Conservation (phyloP, 805 yeast genomes). For the Kregervanrija pseudodelftensis region DNA sequence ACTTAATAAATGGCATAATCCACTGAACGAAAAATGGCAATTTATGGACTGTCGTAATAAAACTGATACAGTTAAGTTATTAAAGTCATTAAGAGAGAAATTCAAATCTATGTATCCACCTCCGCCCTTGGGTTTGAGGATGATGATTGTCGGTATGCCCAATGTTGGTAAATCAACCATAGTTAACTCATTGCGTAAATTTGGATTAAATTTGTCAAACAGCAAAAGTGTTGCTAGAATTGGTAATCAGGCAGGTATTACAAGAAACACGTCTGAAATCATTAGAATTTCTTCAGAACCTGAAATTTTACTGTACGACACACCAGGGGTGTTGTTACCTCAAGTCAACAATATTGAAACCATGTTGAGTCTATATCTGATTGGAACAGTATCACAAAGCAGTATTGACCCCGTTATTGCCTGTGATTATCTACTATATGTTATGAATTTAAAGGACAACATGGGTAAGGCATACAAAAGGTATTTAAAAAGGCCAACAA, state of each 20-base stretch:
- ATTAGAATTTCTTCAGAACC: slow-evolving; percentile 59
- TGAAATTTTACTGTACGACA: slow-evolving; percentile 67
- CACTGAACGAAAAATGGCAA: slow-evolving; percentile 31
- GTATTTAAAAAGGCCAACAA: slow-evolving; percentile 60
- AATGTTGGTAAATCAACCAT: slow-evolving; percentile 94
- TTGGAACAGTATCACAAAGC: slow-evolving; percentile 65
- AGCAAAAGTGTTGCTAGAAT: slow-evolving; percentile 68
- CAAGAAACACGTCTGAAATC: slow-evolving; percentile 68
- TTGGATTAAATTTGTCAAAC: slow-evolving; percentile 20
- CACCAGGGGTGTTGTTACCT: slow-evolving; percentile 91
- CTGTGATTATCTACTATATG: slow-evolving; percentile 76
- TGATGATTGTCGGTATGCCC: slow-evolving; percentile 89
- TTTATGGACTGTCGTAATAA: slow-evolving; percentile 52
- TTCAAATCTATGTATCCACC: slow-evolving; percentile 47
- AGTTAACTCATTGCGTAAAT: slow-evolving; percentile 61
- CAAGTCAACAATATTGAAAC: slow-evolving; percentile 55
- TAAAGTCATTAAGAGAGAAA: slow-evolving; percentile 41
- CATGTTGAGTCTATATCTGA: slow-evolving; percentile 66
- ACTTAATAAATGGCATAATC: slow-evolving; percentile 41
- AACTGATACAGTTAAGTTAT: slow-evolving; percentile 42
- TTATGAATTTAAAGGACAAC: slow-evolving; percentile 58
- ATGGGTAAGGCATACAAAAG: slow-evolving; percentile 37
- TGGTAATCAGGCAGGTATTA: slow-evolving; percentile 88
- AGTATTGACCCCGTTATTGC: slow-evolving; percentile 78
- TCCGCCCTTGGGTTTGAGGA: slow-evolving; percentile 77